phyloP scores from a whole-genome alignment of 2,329 filamentous ascomycete genomes.

The Thielaviopsis euricoi region DNA sequence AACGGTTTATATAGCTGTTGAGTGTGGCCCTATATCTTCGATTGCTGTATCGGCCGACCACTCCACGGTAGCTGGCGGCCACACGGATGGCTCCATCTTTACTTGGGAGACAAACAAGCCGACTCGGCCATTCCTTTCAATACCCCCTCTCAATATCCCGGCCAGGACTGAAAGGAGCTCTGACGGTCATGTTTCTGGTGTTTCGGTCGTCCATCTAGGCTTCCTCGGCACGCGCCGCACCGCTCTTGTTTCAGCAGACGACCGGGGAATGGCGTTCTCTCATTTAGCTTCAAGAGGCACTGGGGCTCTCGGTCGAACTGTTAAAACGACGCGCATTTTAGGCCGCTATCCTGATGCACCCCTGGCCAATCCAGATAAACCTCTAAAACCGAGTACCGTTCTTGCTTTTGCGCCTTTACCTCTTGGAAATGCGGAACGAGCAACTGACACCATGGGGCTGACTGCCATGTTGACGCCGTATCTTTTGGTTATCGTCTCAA shows the following conservation, averaged over 20 bases:
- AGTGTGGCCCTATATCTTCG: constrained; percentile 75
- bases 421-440: constrained; percentile 81
- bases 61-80: constrained; percentile 76
- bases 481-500: constrained; percentile 89
- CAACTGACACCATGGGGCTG: constrained; percentile 72
- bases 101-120: constrained; percentile 83
- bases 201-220: constrained; percentile 74
- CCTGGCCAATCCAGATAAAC: constrained; percentile 38
- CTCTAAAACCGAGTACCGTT: constrained; percentile 82
- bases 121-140: constrained; percentile 76
- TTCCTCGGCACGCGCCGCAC: constrained; percentile 90
- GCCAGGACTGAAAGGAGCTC: constrained; percentile 47
- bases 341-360: constrained; percentile 71
- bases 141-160: constrained; percentile 55
- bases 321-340: constrained; percentile 80
- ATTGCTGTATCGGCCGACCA: constrained; percentile 89
- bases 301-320: constrained; percentile 65
- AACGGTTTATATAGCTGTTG: constrained; percentile 47
- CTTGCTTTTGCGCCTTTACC: constrained; percentile 82
- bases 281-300: constrained; percentile 86
- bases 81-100: constrained; percentile 81
- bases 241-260: constrained; percentile 85
- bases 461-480: constrained; percentile 95
- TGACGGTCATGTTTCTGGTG: constrained; percentile 70
- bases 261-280: constrained; percentile 93